These are phyloP conservation scores for Chrysanthemum makinoi DNA, from an alignment of 129 eudicot genomes.

Conservation along the genomic window DNA sequence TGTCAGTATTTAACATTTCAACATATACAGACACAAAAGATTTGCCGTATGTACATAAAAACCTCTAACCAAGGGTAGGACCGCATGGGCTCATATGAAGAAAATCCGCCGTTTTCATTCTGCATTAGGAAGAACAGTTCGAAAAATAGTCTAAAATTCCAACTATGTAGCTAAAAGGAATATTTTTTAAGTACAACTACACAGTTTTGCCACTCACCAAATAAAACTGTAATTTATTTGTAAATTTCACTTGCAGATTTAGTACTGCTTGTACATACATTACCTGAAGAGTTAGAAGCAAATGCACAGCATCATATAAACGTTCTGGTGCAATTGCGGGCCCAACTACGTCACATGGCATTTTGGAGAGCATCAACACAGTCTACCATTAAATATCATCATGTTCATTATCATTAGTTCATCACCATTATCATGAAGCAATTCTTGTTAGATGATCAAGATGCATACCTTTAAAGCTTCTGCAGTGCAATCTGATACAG, in stretches of 20 bases:
- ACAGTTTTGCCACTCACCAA: background rate
- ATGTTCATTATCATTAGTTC: background rate
- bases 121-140: slow-evolving; percentile 4
- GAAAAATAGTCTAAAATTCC: too few species aligned
- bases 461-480: slow-evolving; percentile 56
- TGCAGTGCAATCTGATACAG: slow-evolving; percentile 68
- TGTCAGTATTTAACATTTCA: background rate
- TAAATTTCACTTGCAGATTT: background rate
- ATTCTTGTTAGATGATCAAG: background rate
- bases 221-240: background rate
- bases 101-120: slow-evolving; percentile 52
- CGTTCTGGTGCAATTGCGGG: slow-evolving; percentile 42
- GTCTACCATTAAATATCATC: slow-evolving; percentile 37
- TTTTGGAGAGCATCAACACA: slow-evolving; percentile 43
- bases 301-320: slow-evolving; percentile 55
- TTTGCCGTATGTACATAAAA: background rate
- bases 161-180: too few species aligned
- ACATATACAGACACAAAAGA: background rate
- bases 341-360: slow-evolving; percentile 50
- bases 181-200: too few species aligned
- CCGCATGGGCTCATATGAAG: slow-evolving; percentile 59
- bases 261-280: background rate
- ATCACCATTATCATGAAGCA: slow-evolving; percentile 5
- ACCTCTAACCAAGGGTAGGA: slow-evolving; percentile 66
- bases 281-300: slow-evolving; percentile 63